Evolutionary conservation across 371 early-diverging fungal species (phyloP).

Genomic region (Lichtheimia corymbifera): DNA sequence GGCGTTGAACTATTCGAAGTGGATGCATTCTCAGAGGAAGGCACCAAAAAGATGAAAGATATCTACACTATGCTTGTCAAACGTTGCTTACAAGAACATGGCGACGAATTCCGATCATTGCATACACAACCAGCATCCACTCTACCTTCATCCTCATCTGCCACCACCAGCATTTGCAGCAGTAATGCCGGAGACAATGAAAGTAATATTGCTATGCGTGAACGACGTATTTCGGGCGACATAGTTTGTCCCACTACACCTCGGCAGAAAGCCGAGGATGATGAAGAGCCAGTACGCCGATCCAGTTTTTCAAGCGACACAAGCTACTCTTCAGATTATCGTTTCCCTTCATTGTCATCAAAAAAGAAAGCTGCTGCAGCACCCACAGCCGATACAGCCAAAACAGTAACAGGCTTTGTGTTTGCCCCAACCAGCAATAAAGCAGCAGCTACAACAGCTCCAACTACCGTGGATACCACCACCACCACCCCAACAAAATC

Average conservation of each 20-base stretch:
- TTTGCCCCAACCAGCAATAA: constrained; percentile 29
- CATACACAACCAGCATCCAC: neutral
- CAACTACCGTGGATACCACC: constrained; percentile 2
- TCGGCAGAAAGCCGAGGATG: neutral
- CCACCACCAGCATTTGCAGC: neutral
- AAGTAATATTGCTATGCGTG: constrained; percentile 4
- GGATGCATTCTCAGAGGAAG: constrained; percentile 32
- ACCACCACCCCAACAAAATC: neutral
- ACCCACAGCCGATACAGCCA: constrained; percentile 7
- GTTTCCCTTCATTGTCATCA: constrained; percentile 12
- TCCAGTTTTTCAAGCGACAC: constrained; percentile 11
- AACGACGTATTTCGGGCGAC: constrained; percentile 5
- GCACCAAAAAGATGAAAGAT: constrained; percentile 27
- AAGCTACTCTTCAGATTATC: constrained; percentile 10
- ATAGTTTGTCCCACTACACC: too few species aligned
- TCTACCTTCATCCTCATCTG: neutral
- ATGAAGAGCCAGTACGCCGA: constrained; percentile 8
- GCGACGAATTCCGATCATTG: constrained; percentile 11
- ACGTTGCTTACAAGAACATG: constrained; percentile 15
- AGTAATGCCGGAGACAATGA: neutral
- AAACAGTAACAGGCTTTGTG: constrained; percentile 24
- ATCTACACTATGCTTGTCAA: constrained; percentile 20
- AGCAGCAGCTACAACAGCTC: neutral
- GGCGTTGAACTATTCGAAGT: constrained; percentile 24
- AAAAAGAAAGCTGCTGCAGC: constrained; percentile 9